phyloP scores from a whole-genome alignment of 768 basidiomycete species.

The Cystofilobasidium capitatum region DNA sequence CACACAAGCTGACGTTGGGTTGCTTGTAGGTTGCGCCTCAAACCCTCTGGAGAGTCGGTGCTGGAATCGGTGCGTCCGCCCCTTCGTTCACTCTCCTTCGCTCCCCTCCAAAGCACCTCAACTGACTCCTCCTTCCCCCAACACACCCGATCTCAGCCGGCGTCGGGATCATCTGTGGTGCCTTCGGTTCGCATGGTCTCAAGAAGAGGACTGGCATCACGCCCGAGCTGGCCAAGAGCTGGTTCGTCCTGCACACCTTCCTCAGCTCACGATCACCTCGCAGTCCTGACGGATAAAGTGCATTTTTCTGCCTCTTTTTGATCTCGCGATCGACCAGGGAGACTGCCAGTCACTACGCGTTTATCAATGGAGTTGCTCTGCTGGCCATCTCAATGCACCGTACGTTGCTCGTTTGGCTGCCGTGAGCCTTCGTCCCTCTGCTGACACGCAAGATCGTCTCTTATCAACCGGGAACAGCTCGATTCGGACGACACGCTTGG shows the following conservation, averaged over 20 bases:
- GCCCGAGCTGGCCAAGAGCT: constrained; percentile 8
- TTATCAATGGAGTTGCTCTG: constrained; percentile 19
- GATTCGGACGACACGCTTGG: constrained; percentile 17
- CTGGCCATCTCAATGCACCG: background rate
- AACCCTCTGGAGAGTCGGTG: constrained; percentile 12
- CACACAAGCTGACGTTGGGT: too few relatives aligned
- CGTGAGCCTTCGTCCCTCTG: too few relatives aligned
- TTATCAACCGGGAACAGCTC: constrained; percentile 13
- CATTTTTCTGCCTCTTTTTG: background rate
- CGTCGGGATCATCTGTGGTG: constrained; percentile 15
- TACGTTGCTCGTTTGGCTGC: background rate
- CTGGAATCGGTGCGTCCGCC: background rate
- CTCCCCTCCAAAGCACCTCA: too few relatives aligned
- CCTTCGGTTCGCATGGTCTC: constrained; percentile 22
- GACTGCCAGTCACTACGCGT: constrained; percentile 14
- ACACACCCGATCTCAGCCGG: constrained; percentile 1
- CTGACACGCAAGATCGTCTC: background rate
- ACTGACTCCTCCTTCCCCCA: background rate
- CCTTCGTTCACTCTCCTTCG: background rate
- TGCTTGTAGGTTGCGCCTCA: background rate
- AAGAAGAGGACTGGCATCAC: constrained; percentile 19
- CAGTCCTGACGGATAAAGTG: background rate
- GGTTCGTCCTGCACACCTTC: background rate
- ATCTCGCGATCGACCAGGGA: constrained; percentile 18
- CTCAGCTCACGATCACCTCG: background rate